Conservation (phyloP, 345 rosid genomes). For the Murraya paniculata region DNA sequence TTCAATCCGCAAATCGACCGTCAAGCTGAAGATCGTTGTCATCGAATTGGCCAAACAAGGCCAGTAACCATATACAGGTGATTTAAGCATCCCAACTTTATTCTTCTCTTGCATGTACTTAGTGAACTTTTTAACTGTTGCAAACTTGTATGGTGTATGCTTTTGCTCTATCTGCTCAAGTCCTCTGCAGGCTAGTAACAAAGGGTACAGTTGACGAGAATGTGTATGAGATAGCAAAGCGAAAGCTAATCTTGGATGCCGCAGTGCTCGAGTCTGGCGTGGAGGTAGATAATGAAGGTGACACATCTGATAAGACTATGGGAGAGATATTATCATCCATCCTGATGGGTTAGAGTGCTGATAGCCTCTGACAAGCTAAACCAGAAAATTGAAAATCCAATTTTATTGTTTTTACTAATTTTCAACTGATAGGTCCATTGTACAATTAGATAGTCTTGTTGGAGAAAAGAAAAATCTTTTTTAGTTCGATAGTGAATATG, state of each 20-base stretch:
- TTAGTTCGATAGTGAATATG: not conserved
- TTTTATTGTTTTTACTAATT: not conserved
- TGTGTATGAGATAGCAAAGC: conserved; percentile 84
- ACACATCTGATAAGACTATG: conserved; percentile 72
- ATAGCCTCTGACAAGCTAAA: not conserved
- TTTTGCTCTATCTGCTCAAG: conserved; percentile 1
- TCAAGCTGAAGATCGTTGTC: conserved; percentile 96
- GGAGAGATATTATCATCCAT: conserved; percentile 87
- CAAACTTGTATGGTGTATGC: not conserved
- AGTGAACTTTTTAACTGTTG: not conserved
- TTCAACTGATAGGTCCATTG: conserved; percentile 5
- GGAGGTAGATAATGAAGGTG: conserved; percentile 54
- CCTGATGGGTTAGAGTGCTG: conserved; percentile 46
- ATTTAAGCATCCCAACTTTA: not conserved
- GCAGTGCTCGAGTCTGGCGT: conserved; percentile 83
- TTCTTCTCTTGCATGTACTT: not conserved
- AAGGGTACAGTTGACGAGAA: conserved; percentile 92
- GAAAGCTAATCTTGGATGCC: conserved; percentile 83
- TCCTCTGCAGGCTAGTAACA: conserved; percentile 67
- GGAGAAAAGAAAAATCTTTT: not conserved
- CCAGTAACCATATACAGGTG: conserved; percentile 95
- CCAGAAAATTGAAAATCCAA: not conserved
- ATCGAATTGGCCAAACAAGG: conserved; percentile 91
- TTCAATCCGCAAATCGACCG: conserved; percentile 97
- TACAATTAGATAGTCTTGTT: conserved; percentile 12